These are phyloP conservation scores for Cladochytrium tenue DNA, from an alignment of 371 early-diverging fungal genomes.

Conservation along the genomic window DNA sequence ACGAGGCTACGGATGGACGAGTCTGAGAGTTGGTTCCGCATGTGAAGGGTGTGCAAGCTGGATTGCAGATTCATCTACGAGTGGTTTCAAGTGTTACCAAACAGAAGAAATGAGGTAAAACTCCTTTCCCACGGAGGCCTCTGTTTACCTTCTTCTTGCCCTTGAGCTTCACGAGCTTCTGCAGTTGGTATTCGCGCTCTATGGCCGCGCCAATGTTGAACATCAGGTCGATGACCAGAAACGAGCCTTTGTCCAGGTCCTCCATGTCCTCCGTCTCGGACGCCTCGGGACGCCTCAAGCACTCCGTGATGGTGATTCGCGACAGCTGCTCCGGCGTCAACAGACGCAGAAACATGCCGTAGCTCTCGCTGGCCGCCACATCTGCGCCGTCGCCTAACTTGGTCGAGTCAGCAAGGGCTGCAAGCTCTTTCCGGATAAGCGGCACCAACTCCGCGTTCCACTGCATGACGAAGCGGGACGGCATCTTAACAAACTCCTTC, in stretches of 20 bases:
- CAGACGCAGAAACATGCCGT: slow-evolving; percentile 62
- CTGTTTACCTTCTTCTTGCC: slow-evolving; percentile 62
- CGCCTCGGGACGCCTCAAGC: slow-evolving; percentile 55
- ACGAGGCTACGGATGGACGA: slow-evolving; percentile 74
- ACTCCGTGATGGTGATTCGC: slow-evolving; percentile 81
- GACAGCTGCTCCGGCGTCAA: slow-evolving; percentile 77
- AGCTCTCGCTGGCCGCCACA: slow-evolving; percentile 6
- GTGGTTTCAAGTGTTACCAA: slow-evolving; percentile 2
- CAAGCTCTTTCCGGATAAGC: slow-evolving; percentile 67
- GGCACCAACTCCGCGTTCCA: slow-evolving; percentile 79
- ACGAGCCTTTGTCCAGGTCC: slow-evolving; percentile 39
- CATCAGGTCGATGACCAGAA: slow-evolving; percentile 45
- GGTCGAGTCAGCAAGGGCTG: slow-evolving; percentile 26
- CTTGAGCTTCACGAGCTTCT: slow-evolving; percentile 57
- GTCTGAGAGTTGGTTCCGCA: slow-evolving; percentile 63
- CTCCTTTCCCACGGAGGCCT: slow-evolving; percentile 14
- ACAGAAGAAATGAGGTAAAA: too few relatives aligned
- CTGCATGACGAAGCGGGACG: slow-evolving; percentile 63
- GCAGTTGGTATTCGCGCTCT: slow-evolving; percentile 82
- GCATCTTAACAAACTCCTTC: slow-evolving; percentile 44
- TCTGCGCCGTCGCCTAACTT: slow-evolving; percentile 17
- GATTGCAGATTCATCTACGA: slow-evolving; percentile 35
- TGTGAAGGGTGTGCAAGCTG: slow-evolving; percentile 43
- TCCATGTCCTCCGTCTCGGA: not conserved
- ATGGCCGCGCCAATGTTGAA: slow-evolving; percentile 74